Conservation (phyloP, 768 basidiomycete genomes). For the Boletellus ananiceps region DNA sequence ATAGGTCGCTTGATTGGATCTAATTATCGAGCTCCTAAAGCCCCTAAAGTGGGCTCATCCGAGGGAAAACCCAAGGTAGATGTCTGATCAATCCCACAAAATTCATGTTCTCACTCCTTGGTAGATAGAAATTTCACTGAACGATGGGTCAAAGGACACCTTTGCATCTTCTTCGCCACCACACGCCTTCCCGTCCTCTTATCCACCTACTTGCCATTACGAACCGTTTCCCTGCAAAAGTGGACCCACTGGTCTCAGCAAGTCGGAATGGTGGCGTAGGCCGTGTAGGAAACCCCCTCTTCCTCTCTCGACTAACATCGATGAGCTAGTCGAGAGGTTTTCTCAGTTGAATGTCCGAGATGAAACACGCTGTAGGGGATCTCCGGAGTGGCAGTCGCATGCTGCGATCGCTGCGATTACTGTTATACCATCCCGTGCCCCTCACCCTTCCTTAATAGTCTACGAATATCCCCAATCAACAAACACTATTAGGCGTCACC, state of each 20-base stretch:
- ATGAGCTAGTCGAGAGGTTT: conserved; percentile 11
- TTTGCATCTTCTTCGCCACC: conserved; percentile 4
- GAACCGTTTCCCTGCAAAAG: conserved; percentile 19
- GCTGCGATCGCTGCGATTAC: conserved; percentile 22
- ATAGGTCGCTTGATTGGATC: too few relatives aligned
- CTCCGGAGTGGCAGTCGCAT: background rate
- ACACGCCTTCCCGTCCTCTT: conserved; percentile 15
- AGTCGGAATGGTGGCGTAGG: conserved; percentile 6
- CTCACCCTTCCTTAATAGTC: conserved; percentile 13
- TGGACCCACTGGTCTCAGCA: background rate
- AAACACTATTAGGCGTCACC: too few relatives aligned
- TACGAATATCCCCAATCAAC: too few relatives aligned
- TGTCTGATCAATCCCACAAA: too few relatives aligned
- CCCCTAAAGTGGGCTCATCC: too few relatives aligned
- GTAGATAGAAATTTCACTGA: background rate
- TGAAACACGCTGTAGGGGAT: background rate
- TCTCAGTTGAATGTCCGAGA: conserved; percentile 15
- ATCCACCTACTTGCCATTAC: conserved; percentile 13
- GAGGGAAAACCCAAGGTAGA: too few relatives aligned
- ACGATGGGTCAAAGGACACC: background rate
- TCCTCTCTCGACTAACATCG: background rate
- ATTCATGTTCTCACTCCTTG: background rate
- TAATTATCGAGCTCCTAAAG: too few relatives aligned
- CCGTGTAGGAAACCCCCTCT: background rate
- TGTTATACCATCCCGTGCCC: conserved; percentile 12